phyloP scores from a whole-genome alignment of 257 asterid genomes.

The Plantago ovata region DNA sequence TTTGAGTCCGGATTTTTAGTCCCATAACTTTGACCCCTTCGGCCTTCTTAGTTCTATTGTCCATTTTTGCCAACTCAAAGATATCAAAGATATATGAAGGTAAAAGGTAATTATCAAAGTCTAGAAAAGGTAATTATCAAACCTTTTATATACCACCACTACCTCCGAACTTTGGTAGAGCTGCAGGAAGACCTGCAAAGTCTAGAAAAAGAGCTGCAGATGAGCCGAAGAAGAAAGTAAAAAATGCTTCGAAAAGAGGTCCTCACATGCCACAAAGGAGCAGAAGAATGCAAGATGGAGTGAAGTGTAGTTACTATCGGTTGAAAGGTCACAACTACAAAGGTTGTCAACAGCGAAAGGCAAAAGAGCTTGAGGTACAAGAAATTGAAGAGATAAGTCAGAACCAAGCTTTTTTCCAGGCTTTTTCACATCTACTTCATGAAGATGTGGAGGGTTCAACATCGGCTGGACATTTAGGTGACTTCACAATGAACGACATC shows the following conservation, averaged over 20 bases:
- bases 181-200: neutral
- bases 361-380: neutral
- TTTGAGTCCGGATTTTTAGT: too few species aligned
- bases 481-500: neutral
- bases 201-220: neutral
- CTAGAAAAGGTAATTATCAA: too few species aligned
- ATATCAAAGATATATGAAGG: too few species aligned
- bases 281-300: neutral
- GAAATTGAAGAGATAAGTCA: neutral
- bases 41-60: too few species aligned
- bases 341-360: neutral
- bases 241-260: neutral
- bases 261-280: neutral
- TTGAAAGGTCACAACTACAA: neutral
- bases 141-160: neutral
- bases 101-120: too few species aligned
- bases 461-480: neutral
- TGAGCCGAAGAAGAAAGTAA: neutral
- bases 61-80: too few species aligned
- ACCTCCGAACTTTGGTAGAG: conserved; percentile 3
- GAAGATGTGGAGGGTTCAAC: neutral
- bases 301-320: neutral
- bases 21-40: too few species aligned
- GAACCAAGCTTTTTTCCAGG: neutral
- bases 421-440: neutral